Conservation (phyloP, 2,329 filamentous ascomycete genomes). For the Cercospora citrullina region DNA sequence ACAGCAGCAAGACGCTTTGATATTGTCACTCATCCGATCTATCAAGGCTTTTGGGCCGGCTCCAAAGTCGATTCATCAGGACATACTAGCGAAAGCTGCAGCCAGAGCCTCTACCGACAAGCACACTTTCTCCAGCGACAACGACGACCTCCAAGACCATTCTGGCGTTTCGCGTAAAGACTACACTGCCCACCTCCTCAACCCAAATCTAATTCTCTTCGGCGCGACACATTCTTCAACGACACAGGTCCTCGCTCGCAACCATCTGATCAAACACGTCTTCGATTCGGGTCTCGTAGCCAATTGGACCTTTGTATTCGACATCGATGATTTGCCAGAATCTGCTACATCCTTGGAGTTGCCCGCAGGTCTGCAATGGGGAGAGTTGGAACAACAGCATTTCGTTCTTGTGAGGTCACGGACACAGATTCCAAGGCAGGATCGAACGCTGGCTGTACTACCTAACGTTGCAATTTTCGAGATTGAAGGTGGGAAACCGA, state of each 20-base stretch:
- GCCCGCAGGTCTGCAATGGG: conserved; percentile 58
- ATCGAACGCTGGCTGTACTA: conserved; percentile 47
- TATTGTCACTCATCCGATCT: conserved; percentile 20
- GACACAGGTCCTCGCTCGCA: conserved; percentile 22
- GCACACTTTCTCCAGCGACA: conserved; percentile 21
- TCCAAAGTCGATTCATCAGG: conserved; percentile 21
- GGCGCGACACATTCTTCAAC: conserved; percentile 37
- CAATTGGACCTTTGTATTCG: conserved; percentile 34
- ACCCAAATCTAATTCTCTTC: conserved; percentile 32
- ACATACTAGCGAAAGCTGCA: neutral
- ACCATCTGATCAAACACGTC: conserved; percentile 27
- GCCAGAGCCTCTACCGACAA: conserved; percentile 15
- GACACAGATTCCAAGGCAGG: conserved; percentile 58
- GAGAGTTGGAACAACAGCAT: conserved; percentile 53
- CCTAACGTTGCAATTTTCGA: conserved; percentile 41
- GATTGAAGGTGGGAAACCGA: conserved; percentile 47
- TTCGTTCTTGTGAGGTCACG: conserved; percentile 56
- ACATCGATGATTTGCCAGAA: conserved; percentile 15
- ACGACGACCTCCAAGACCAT: conserved; percentile 8
- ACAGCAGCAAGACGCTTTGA: conserved; percentile 13
- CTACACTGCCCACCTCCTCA: conserved; percentile 26
- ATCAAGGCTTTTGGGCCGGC: conserved; percentile 17
- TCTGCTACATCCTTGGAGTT: conserved; percentile 32
- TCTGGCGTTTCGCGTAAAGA: conserved; percentile 24
- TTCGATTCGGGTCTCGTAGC: conserved; percentile 24